Conservation (phyloP, 305 asterid species). For the Galium porrigens region DNA sequence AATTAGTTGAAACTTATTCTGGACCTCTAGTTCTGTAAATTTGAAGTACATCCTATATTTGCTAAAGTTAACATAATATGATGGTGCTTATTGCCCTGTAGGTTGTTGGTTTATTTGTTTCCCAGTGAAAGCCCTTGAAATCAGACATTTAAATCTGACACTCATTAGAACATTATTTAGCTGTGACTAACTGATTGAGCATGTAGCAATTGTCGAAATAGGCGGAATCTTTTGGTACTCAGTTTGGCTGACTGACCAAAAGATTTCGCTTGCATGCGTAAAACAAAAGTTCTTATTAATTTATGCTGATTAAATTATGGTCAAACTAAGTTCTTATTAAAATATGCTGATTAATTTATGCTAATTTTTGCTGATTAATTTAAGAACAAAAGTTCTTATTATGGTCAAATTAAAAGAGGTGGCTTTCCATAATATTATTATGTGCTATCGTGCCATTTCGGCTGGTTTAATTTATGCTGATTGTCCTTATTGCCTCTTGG, state of each 20-base stretch:
- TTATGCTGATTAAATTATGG: no score
- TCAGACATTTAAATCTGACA: not conserved
- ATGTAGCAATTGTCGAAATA: no score
- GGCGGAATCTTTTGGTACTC: conserved; percentile 5
- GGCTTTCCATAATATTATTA: not conserved
- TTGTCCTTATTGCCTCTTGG: conserved; percentile 12
- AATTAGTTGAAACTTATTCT: not conserved
- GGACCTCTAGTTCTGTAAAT: not conserved
- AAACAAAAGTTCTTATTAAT: not conserved
- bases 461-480: conserved; percentile 1
- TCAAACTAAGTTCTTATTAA: no score
- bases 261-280: not conserved
- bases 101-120: not conserved
- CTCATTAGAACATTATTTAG: not conserved
- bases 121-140: not conserved
- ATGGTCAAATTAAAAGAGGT: not conserved
- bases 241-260: not conserved
- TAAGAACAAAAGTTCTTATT: not conserved
- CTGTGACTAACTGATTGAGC: not conserved
- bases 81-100: not conserved
- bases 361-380: no score
- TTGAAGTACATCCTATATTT: not conserved
- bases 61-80: not conserved
- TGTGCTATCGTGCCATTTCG: not conserved
- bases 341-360: no score